A percentile compares a stretch with the other conserved stretches of the same genome.
Conservation (phyloP, 352 stramenopile genomes). For the Hyaloperonospora arabidopsidis region DNA sequence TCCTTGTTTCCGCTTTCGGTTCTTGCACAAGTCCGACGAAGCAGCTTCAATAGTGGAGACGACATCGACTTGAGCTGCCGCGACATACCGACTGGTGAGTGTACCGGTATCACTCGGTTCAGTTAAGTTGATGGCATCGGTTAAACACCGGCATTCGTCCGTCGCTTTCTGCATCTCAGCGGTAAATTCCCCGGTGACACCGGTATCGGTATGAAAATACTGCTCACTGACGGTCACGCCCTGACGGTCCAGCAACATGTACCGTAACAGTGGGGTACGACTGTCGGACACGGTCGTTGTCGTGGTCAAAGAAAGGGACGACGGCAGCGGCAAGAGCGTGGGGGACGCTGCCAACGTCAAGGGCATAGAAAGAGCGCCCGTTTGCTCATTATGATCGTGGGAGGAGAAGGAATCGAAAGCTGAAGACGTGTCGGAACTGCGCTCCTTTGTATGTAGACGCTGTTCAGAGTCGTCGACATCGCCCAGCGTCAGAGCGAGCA, state of each 20-base stretch:
- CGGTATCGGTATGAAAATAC: constrained; percentile 37
- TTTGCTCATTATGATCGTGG: constrained; percentile 14
- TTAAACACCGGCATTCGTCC: constrained; percentile 40
- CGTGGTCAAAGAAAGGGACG: constrained; percentile 27
- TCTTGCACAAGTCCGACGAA: constrained; percentile 6
- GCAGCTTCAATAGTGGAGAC: background rate
- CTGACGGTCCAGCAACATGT: background rate
- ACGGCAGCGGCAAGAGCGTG: constrained; percentile 36
- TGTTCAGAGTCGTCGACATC: constrained; percentile 27
- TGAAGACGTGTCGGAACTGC: background rate
- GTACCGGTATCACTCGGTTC: constrained; percentile 10
- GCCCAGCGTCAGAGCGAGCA: constrained; percentile 34
- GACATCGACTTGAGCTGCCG: constrained; percentile 10
- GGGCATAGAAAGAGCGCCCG: constrained; percentile 19
- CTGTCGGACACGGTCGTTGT: constrained; percentile 5
- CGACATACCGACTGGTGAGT: constrained; percentile 2
- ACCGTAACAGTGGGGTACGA: background rate
- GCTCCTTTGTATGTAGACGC: constrained; percentile 5
- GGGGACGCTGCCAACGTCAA: constrained; percentile 41
- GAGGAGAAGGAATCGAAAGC: constrained; percentile 19
- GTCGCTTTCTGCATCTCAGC: constrained; percentile 41
- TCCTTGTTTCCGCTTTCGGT: constrained; percentile 52
- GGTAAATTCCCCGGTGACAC: constrained; percentile 26
- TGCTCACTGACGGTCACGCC: constrained; percentile 16
- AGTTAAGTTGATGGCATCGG: constrained; percentile 26